A percentile compares a stretch with the other conserved stretches of the same genome.
These are phyloP conservation scores for Pythium periplocum DNA, from an alignment of 352 stramenopile genomes.

Conservation along the genomic window DNA sequence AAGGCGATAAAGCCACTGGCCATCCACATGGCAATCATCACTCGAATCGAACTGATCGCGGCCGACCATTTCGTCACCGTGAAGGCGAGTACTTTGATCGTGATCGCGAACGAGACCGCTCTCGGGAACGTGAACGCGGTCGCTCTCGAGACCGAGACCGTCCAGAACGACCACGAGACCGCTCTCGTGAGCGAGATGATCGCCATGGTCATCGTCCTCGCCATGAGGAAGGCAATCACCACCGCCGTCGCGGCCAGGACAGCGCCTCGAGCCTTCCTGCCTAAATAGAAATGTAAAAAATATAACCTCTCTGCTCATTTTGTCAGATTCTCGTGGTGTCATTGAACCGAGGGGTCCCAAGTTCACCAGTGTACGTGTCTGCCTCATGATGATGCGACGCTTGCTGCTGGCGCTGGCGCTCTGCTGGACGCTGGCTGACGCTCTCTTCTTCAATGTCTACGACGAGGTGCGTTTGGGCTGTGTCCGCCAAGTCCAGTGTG, in stretches of 20 bases:
- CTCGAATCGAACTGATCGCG: conserved; percentile 5
- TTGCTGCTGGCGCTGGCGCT: conserved; percentile 21
- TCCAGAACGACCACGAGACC: conserved; percentile 3
- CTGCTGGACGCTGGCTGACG: conserved; percentile 19
- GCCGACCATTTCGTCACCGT: conserved; percentile 16
- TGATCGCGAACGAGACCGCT: conserved; percentile 28
- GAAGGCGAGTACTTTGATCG: conserved; percentile 30
- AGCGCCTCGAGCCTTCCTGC: too few relatives aligned
- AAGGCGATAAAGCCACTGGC: neutral
- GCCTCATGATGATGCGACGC: neutral
- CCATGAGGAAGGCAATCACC: conserved; percentile 3
- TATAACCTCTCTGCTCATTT: too few relatives aligned
- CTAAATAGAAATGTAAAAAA: too few relatives aligned
- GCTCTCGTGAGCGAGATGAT: neutral
- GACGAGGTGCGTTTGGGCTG: conserved; percentile 32
- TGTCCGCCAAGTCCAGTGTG: neutral
- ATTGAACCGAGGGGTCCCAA: too few relatives aligned
- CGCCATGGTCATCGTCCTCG: neutral
- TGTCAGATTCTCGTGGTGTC: too few relatives aligned
- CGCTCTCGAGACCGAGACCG: conserved; percentile 15
- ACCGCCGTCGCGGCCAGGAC: too few relatives aligned
- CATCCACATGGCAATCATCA: conserved; percentile 10
- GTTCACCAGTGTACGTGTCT: too few relatives aligned
- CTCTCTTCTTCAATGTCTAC: conserved; percentile 59
- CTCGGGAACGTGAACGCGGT: conserved; percentile 27